Conservation (phyloP, 108 stramenopile species). For the Aurantiochytrium sp. region DNA sequence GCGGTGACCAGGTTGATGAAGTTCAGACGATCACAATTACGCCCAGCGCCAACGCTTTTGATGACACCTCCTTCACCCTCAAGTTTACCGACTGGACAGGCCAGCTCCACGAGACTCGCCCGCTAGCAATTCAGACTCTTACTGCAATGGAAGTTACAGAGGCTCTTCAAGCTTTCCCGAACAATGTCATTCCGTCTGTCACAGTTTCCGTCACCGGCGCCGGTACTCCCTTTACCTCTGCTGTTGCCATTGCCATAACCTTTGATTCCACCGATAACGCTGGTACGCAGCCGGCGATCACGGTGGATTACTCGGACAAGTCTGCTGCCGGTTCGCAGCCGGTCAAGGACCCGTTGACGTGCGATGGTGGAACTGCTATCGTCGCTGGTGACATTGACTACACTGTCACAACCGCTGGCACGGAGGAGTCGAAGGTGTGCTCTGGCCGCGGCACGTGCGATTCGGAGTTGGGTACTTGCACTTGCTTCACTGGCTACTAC, state of each 20-base stretch:
- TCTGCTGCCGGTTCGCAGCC: neutral
- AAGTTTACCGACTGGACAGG: constrained; percentile 6
- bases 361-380: neutral
- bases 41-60: neutral
- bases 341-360: neutral
- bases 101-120: neutral
- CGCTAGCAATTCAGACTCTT: neutral
- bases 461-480: constrained; percentile 31
- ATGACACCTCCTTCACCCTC: neutral
- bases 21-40: neutral
- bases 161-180: neutral
- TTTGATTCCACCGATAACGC: neutral
- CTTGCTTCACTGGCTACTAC: constrained; percentile 48
- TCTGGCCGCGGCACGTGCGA: constrained; percentile 1
- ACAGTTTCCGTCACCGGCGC: neutral
- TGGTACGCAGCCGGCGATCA: neutral
- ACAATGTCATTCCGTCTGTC: neutral
- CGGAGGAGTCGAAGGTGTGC: neutral
- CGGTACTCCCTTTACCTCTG: neutral
- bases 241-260: neutral
- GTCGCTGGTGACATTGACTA: neutral
- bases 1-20: neutral
- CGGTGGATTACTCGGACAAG: neutral
- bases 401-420: neutral
- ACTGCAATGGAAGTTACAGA: neutral